These are phyloP conservation scores for Populus nigra DNA, from an alignment of 345 rosid species.

Conservation along the genomic window DNA sequence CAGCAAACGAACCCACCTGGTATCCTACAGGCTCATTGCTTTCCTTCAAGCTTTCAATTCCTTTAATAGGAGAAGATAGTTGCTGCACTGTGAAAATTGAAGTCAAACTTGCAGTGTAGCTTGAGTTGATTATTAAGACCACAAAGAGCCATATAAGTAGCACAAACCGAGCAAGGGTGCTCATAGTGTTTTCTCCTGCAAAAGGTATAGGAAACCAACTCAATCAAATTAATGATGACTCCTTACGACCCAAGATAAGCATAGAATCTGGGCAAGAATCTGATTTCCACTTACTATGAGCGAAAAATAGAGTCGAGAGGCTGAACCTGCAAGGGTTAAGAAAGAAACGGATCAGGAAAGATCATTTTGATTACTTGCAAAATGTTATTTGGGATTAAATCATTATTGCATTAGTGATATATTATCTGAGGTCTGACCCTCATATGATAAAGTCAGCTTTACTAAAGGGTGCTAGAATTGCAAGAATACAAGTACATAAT, in stretches of 20 bases:
- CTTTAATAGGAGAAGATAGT: conserved; percentile 73
- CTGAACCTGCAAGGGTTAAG: conserved; percentile 78
- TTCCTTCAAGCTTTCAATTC: conserved; percentile 64
- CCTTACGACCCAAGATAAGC: not conserved
- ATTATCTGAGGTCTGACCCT: not conserved
- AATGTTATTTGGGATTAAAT: conserved; percentile 7
- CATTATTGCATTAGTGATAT: not conserved
- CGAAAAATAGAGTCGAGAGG: conserved; percentile 87
- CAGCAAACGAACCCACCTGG: conserved; percentile 90
- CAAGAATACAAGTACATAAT: not conserved
- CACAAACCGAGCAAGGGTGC: conserved; percentile 81
- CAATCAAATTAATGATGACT: conserved; percentile 22
- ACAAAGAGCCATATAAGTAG: conserved; percentile 89
- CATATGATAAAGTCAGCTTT: not conserved
- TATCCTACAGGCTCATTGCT: conserved; percentile 69
- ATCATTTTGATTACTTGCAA: not conserved
- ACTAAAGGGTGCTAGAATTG: not conserved
- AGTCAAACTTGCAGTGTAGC: conserved; percentile 95
- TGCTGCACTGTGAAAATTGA: conserved; percentile 92
- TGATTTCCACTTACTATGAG: conserved; percentile 65
- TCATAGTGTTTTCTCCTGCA: conserved; percentile 80
- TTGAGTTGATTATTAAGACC: conserved; percentile 86
- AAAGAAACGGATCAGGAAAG: conserved; percentile 30
- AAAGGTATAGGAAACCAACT: conserved; percentile 22
- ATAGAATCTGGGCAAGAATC: conserved; percentile 1